Evolutionary conservation across 2,329 filamentous ascomycete species (phyloP), one percentile per base, ranked within the genome.

Genomic region (Aspergillus fischeri): DNA sequence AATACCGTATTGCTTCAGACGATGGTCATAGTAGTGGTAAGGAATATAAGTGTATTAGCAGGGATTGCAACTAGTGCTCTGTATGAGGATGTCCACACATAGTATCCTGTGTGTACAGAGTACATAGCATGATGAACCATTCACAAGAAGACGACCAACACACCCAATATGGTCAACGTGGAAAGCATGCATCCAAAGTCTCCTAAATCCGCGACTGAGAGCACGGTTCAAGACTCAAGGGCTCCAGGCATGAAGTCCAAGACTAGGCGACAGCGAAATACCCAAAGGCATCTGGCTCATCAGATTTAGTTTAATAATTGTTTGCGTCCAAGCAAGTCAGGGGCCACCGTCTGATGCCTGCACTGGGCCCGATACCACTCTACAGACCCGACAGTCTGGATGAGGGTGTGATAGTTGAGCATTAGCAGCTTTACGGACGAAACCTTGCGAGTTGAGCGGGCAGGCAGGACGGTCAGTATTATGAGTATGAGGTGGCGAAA

Each of bases 351-450:
- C 52, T 52, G 58, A 60, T 52, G 57, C 58, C 53, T 55, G 55
- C 63, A 56, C 50, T 53, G 41, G 35, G 48, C n/a, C n/a, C 49
- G 58, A 63, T 60, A 62, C 59, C 52, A 58, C 60, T 48, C 49
- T 57, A 58, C 54, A 58, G 64, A 60, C 63, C 64, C 64, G 64
- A 65, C 63, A 65, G 56, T 66, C 59, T 66, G 64, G 64, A 27
- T 56, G 61, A 65, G 56, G 48, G 59, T 63, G 64, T 66, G 59
- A 65, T 66, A 61, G 59, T 61, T 54, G 52, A 57, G 64, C 64
- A 64, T 66, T 66, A 66, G 64, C 58, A 25, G 47, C 24, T n/a
- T 44, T 9, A 21, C 10, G 20, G 41, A 44, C 17, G n/a, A 44
- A 21, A 44, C 17, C 41, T 21, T 44, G 17, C 6, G 3, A 11